Evolutionary conservation across 805 yeast genomes (phyloP).

Genomic region (Hanseniaspora osmophila): DNA sequence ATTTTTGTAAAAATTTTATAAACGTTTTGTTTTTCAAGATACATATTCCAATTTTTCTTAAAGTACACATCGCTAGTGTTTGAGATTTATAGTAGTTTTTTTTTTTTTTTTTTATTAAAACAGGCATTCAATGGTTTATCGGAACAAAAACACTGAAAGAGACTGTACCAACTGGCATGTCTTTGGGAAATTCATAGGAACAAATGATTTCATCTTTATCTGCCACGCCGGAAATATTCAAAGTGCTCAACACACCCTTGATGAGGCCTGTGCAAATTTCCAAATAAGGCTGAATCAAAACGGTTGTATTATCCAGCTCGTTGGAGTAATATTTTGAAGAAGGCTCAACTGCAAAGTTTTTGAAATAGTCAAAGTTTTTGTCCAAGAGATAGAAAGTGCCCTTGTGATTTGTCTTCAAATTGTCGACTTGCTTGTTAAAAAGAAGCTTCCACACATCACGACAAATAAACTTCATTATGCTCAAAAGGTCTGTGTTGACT

Average conservation of each 20-base stretch:
- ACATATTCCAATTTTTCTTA: constrained; percentile 1
- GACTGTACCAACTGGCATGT: constrained; percentile 10
- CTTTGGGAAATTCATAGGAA: constrained; percentile 17
- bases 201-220: constrained; percentile 14
- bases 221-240: constrained; percentile 11
- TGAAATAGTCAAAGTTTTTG: constrained; percentile 8
- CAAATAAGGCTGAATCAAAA: constrained; percentile 16
- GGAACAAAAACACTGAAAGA: constrained; percentile 22
- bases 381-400: constrained; percentile 28
- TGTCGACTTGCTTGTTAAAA: constrained; percentile 80
- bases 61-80: too few relatives aligned
- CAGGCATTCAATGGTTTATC: not conserved
- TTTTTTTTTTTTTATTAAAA: too few relatives aligned
- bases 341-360: not conserved
- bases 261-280: constrained; percentile 23
- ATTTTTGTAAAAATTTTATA: too few relatives aligned
- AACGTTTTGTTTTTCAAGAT: too few relatives aligned
- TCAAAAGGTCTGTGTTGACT: constrained; percentile 48
- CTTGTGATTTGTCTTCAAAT: constrained; percentile 80
- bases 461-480: constrained; percentile 83
- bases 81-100: too few relatives aligned
- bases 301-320: not conserved
- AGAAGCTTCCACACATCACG: constrained; percentile 79
- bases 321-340: not conserved
- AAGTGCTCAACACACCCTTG: constrained; percentile 19